Percentiles rank a stretch among this genome's conserved stretches.
These are phyloP conservation scores for Herpetospermum pedunculosum DNA, from an alignment of 306 rosid species.

Conservation along the genomic window DNA sequence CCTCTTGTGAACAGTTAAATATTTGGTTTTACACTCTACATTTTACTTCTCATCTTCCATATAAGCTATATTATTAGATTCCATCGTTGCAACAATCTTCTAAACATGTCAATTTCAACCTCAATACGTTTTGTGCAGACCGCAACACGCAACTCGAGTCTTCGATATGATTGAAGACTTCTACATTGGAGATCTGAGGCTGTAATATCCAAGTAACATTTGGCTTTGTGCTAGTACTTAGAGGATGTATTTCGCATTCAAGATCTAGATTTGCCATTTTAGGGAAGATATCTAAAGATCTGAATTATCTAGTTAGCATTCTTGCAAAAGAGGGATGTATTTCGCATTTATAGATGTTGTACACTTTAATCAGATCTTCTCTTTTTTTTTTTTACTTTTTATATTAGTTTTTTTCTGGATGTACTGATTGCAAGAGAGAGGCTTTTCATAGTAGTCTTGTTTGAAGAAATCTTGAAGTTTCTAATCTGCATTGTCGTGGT, in stretches of 20 bases:
- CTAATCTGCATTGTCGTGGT: not conserved
- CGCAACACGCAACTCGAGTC: constrained; percentile 88
- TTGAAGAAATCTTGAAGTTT: not conserved
- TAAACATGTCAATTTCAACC: not conserved
- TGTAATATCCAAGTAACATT: not conserved
- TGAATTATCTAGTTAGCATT: not conserved
- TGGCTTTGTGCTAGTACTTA: not conserved
- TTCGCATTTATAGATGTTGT: not conserved
- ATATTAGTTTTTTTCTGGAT: not conserved
- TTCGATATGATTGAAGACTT: constrained; percentile 88
- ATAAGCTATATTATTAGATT: not conserved
- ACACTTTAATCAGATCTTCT: not conserved
- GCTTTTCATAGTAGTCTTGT: not conserved
- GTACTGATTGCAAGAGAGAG: not conserved
- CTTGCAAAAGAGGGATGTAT: not conserved
- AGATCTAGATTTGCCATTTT: not conserved
- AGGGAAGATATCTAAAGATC: not conserved
- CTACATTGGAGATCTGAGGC: constrained; percentile 54
- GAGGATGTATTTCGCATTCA: not conserved
- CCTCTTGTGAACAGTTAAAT: not conserved
- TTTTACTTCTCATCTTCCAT: not conserved
- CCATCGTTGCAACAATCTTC: not conserved
- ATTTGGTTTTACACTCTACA: not conserved
- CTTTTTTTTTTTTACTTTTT: not conserved
- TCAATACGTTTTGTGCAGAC: constrained; percentile 38